These are phyloP conservation scores for Claviceps pusilla DNA, from an alignment of 2,329 filamentous ascomycete genomes.

Conservation along the genomic window DNA sequence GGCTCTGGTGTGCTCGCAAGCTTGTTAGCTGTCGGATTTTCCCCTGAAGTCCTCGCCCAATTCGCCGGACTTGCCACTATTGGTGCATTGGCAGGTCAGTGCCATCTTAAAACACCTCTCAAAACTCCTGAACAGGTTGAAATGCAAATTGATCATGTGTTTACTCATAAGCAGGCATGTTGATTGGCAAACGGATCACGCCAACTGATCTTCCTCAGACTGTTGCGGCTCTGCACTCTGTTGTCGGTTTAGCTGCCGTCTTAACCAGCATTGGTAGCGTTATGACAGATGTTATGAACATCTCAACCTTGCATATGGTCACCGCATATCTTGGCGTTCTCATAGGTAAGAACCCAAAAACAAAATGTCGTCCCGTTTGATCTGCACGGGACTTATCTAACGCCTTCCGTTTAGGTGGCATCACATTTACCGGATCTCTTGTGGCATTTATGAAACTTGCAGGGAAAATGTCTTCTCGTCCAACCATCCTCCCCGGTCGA, in stretches of 20 bases:
- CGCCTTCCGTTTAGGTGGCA: slow-evolving; percentile 36
- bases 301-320: slow-evolving; percentile 68
- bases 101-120: not conserved
- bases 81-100: slow-evolving; percentile 46
- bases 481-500: slow-evolving; percentile 55
- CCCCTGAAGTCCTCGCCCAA: slow-evolving; percentile 62
- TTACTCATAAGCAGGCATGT: slow-evolving; percentile 32
- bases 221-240: slow-evolving; percentile 75
- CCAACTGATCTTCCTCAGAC: slow-evolving; percentile 81
- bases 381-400: not conserved
- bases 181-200: slow-evolving; percentile 76
- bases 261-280: slow-evolving; percentile 80
- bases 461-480: slow-evolving; percentile 66
- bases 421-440: slow-evolving; percentile 83
- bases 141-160: not conserved
- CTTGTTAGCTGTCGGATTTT: slow-evolving; percentile 65
- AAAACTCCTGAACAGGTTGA: not conserved
- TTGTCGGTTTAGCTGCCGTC: slow-evolving; percentile 78
- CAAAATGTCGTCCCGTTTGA: not conserved
- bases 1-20: slow-evolving; percentile 71
- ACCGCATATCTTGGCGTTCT: slow-evolving; percentile 76
- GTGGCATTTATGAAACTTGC: slow-evolving; percentile 81
- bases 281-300: slow-evolving; percentile 53
- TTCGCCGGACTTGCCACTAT: slow-evolving; percentile 61
- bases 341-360: slow-evolving; percentile 40